Evolutionary conservation across 1,284 basidiomycete species (phyloP), one percentile per base, ranked within the genome.

Genomic region (Rhodotorula sp.): DNA sequence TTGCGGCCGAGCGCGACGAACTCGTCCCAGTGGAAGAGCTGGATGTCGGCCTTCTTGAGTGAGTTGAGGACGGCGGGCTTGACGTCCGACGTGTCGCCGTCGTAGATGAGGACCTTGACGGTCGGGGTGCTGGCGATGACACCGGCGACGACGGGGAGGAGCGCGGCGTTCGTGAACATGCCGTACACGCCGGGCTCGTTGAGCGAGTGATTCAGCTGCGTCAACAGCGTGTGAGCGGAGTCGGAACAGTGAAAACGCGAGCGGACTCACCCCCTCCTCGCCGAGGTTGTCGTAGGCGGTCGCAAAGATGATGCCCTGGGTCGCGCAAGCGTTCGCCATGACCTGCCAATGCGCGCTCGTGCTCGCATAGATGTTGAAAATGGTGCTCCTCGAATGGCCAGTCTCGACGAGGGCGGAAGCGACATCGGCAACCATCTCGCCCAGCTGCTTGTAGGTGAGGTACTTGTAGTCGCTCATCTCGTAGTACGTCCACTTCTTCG

Each of bases 231-330:
- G 59, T 30, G 13, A 30, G 52, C 6, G 15, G 37, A 24, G 55
- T 10, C n/a, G 31, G 59, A 7, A 34, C n/a, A 48, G 26, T 18
- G 34, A 30, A 16, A 28, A n/a, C n/a, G 8, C 46, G n/a, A 15
- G 24, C 2, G 30, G 16, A 63, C 69, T 44, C 30, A 71, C 60
- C 60, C 82, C 82, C 26, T 82, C 80, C 47, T 81, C 80, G 22
- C 95, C 95, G 51, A 99, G 89, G 1, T 94, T 96, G 80, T 98
- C 95, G 82, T 99, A 99, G 1, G 94, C 94, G 1, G 95, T 98
- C 13, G 93, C 94, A 76, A 97, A 92, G 31, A 62, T 89, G 85
- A 59, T 88, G 86, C 55, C 88, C 87, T 78, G 94, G 87, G 62
- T 86, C 85, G 86, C 85, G 78, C 91, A 94, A 0, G 64, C 77